A percentile compares a stretch with the other conserved stretches of the same genome.
Conservation (phyloP, 257 asterid species). For the Solanum rostratum region DNA sequence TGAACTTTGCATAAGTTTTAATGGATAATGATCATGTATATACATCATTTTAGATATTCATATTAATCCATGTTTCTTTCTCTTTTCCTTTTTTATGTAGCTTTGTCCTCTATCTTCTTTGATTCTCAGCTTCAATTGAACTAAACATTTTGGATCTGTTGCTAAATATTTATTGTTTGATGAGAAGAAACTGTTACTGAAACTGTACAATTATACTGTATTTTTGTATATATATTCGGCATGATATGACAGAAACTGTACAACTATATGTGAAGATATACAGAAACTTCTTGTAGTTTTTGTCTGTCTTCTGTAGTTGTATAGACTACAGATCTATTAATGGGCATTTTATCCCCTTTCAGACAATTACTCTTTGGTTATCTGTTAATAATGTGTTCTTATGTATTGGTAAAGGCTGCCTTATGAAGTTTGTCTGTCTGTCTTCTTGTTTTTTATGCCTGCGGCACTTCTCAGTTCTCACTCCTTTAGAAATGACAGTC, state of each 20-base stretch:
- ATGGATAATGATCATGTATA: not conserved
- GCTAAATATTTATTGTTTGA: conserved; percentile 24
- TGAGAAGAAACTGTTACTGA: conserved; percentile 14
- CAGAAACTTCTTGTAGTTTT: not conserved
- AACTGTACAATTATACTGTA: conserved; percentile 43
- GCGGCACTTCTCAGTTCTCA: too few species aligned
- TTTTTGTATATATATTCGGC: conserved; percentile 50
- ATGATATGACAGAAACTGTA: too few species aligned
- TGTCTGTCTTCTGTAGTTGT: conserved; percentile 24
- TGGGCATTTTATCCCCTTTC: conserved; percentile 18
- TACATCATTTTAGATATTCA: not conserved
- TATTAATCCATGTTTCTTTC: not conserved
- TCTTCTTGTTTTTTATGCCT: too few species aligned
- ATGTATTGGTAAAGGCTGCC: not conserved
- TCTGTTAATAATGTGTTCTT: not conserved
- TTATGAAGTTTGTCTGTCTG: not conserved
- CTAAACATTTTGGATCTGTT: conserved; percentile 9
- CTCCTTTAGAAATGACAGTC: too few species aligned
- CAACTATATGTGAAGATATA: too few species aligned
- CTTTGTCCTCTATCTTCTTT: not conserved
- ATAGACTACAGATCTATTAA: conserved; percentile 53
- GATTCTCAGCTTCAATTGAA: not conserved
- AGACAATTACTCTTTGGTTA: conserved; percentile 4
- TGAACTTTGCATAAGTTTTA: not conserved
- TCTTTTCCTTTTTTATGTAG: not conserved